Percentiles rank a stretch among this genome's conserved stretches.
These are phyloP conservation scores for Hirschfeldia incana DNA, from an alignment of 345 rosid genomes.

Conservation along the genomic window DNA sequence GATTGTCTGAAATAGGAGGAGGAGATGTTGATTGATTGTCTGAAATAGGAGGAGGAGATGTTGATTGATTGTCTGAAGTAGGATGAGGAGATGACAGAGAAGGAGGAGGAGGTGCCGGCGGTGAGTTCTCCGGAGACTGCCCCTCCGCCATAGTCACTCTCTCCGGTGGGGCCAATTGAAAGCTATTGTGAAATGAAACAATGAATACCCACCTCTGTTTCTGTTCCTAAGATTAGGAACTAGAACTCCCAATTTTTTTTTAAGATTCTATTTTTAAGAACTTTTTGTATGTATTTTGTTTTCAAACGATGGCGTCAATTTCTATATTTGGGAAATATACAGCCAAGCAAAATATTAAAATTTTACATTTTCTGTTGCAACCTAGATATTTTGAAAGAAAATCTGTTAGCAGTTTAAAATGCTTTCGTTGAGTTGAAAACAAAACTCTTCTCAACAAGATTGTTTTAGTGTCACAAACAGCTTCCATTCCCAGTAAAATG, in stretches of 20 bases:
- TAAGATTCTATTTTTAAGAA: conserved; percentile 19
- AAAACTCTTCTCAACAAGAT: conserved; percentile 12
- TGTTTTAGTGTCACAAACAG: neutral
- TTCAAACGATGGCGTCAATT: neutral
- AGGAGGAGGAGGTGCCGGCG: conserved; percentile 42
- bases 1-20: conserved; percentile 18
- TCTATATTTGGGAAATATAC: conserved; percentile 22
- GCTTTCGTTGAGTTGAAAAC: conserved; percentile 79
- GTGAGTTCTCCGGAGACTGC: conserved; percentile 28
- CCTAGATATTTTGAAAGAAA: neutral
- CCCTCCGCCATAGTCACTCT: conserved; percentile 40
- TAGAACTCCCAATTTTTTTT: conserved; percentile 1
- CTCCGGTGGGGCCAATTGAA: conserved; percentile 21
- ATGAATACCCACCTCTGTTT: conserved; percentile 3
- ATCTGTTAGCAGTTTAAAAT: conserved; percentile 52
- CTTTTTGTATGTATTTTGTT: neutral
- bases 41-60: conserved; percentile 32
- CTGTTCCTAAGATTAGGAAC: conserved; percentile 18
- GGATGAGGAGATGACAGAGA: conserved; percentile 21
- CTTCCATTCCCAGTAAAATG: neutral
- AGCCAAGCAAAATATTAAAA: neutral
- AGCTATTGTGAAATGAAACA: conserved; percentile 21
- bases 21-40: conserved; percentile 33
- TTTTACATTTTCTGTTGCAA: neutral
- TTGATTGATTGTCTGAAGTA: conserved; percentile 23